Base-by-base conservation (phyloP, 495 filamentous ascomycete genomes). In the Aspergillus heteromorphus region DNA sequence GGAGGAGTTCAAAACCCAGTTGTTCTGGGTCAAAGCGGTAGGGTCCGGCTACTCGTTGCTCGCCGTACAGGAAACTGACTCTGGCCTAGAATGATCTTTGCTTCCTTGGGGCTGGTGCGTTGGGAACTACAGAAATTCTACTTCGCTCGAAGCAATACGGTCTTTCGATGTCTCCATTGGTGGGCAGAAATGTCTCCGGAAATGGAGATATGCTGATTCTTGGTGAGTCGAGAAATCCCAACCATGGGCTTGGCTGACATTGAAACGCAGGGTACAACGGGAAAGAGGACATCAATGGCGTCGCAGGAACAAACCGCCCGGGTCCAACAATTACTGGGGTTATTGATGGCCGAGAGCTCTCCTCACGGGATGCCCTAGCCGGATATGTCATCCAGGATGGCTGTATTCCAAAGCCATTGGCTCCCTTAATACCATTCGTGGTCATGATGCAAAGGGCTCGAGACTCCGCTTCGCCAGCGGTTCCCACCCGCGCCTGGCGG, bases 1-100 rank as follows among this genome's bases (percentile, higher is more conserved):
- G 60, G 72, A 80, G 20, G 72, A 81, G 48, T 67, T 86, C 16
- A 71, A 82, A 49, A 76, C 75, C 29, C 82, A 88, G 49, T 68
- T 87, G 0, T 85, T 86, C 77, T 87, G 84, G 85, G 81, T 87
- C 31, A 77, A 83, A 48, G 83, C 84, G 74, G 72, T 64, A 75
- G 80, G 64, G 77, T 75, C 50, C 78, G 82, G 31, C 84, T 86
- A 61, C 73, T 85, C 27, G 21, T 18, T 7, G 23, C 19, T 55
- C 17, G 13, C 9, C 9, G 21, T 30, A 2, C 17, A n/a, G 16
- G 16, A 19, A 13, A 81, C 80, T 36, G 81, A 83, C 49, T n/a
- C n/a, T 5, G 7, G 11, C 0, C 14, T 38, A 57, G 55, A 57
- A 34, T 4, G 55, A 57, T 49, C 45, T 51, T 23, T 57, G 55